phyloP scores from a whole-genome alignment of 1,284 basidiomycete genomes.

The Stereum hirsutum region DNA sequence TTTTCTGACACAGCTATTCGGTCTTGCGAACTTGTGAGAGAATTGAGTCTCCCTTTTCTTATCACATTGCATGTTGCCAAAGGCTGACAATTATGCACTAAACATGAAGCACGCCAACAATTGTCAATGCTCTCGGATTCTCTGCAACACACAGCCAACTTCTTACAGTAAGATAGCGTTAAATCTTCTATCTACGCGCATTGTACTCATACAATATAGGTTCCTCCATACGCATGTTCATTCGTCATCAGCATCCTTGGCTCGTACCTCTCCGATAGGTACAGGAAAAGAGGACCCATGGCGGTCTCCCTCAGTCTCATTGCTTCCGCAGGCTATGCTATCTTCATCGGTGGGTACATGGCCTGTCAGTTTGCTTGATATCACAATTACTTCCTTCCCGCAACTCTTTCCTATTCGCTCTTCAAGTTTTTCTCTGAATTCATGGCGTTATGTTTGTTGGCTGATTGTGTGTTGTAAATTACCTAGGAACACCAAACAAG shows the following conservation, averaged over 20 bases:
- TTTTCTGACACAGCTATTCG: constrained; percentile 9
- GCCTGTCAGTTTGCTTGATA: no score
- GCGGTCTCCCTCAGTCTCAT: constrained; percentile 27
- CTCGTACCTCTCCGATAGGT: constrained; percentile 33
- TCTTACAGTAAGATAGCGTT: constrained; percentile 15
- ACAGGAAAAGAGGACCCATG: constrained; percentile 30
- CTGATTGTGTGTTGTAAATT: no score
- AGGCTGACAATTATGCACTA: background rate
- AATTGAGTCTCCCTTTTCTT: no score
- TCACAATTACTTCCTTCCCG: no score
- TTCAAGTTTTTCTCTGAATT: no score
- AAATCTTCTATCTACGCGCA: background rate
- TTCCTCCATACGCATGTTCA: constrained; percentile 13
- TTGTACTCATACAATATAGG: constrained; percentile 1
- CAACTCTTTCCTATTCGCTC: background rate
- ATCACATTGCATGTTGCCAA: no score
- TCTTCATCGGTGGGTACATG: constrained; percentile 33
- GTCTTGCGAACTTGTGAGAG: constrained; percentile 16
- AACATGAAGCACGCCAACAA: constrained; percentile 19
- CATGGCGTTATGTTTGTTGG: no score
- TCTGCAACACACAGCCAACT: constrained; percentile 20
- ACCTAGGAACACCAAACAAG: background rate
- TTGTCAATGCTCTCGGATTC: constrained; percentile 25
- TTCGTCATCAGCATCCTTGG: constrained; percentile 24
- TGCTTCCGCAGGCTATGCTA: constrained; percentile 33